phyloP scores from a whole-genome alignment of 2,329 filamentous ascomycete species.

The Colletotrichum camelliae region DNA sequence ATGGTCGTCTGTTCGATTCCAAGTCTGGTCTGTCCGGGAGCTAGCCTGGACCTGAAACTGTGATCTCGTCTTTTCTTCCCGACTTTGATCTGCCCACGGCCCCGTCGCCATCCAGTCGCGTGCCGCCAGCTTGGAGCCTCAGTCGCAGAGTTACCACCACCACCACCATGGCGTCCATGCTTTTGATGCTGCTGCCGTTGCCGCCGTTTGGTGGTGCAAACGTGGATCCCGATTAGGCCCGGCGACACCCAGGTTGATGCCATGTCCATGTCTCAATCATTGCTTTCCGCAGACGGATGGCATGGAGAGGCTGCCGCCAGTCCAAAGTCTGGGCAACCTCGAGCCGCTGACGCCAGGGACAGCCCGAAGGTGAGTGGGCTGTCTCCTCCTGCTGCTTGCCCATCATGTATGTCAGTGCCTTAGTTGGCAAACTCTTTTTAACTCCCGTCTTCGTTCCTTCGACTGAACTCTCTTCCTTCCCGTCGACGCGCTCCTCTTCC shows the following conservation, averaged over 20 bases:
- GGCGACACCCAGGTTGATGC: slow-evolving; percentile 5
- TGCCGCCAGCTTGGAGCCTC: slow-evolving; percentile 8
- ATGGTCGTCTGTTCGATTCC: slow-evolving; percentile 10
- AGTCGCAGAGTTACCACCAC: not conserved
- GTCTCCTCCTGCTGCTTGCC: slow-evolving; percentile 8
- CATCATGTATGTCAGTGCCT: slow-evolving; percentile 20
- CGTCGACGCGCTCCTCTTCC: not conserved
- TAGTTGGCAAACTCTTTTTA: slow-evolving; percentile 18
- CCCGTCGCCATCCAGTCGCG: slow-evolving; percentile 12
- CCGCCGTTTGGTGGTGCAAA: slow-evolving; percentile 3
- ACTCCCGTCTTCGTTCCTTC: slow-evolving; percentile 13
- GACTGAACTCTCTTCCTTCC: not conserved
- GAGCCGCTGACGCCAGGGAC: slow-evolving; percentile 7
- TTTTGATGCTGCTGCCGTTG: not conserved
- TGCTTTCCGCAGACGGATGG: not conserved
- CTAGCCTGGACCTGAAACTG: slow-evolving; percentile 21
- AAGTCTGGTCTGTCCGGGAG: slow-evolving; percentile 12
- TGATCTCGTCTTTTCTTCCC: slow-evolving; percentile 5
- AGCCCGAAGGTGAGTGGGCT: slow-evolving; percentile 2
- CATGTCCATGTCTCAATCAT: slow-evolving; percentile 21
- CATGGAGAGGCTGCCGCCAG: not conserved
- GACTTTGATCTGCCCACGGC: slow-evolving; percentile 17
- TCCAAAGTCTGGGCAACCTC: slow-evolving; percentile 8
- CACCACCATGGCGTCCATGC: slow-evolving; percentile 7
- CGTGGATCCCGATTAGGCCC: slow-evolving; percentile 17